Percentiles rank a stretch among this genome's conserved stretches.
phyloP scores from a whole-genome alignment of 2,329 filamentous ascomycete genomes.

The Venturia asperata region DNA sequence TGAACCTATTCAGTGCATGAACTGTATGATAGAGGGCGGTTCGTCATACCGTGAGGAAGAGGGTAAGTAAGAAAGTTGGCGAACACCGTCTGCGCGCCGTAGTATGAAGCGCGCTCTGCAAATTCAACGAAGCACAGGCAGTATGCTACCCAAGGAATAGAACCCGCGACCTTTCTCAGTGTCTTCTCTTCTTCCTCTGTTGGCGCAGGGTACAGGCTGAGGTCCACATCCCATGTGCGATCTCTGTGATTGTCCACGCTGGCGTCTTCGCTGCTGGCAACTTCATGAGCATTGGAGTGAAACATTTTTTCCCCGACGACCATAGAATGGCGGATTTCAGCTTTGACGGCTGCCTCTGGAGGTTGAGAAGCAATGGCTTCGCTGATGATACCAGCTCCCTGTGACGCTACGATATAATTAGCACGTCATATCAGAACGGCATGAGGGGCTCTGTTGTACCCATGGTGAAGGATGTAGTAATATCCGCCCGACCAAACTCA shows the following conservation, averaged over 20 bases:
- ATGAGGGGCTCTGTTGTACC: background rate
- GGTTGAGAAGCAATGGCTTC: conserved; percentile 15
- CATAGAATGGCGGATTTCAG: conserved; percentile 5
- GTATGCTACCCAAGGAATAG: conserved; percentile 48
- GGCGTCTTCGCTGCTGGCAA: background rate
- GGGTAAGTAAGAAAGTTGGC: conserved; percentile 57
- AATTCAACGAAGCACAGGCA: conserved; percentile 54
- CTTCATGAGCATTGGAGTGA: background rate
- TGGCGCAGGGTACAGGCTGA: conserved; percentile 28
- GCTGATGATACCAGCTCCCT: conserved; percentile 7
- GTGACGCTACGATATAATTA: background rate
- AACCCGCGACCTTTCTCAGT: conserved; percentile 45
- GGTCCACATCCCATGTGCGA: background rate
- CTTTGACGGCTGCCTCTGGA: background rate
- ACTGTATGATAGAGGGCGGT: background rate
- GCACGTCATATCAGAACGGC: background rate
- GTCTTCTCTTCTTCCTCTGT: conserved; percentile 42
- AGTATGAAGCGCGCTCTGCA: conserved; percentile 55
- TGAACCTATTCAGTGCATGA: background rate
- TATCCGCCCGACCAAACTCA: background rate
- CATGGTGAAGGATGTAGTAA: background rate
- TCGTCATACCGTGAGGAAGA: conserved; percentile 37
- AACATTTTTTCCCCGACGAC: conserved; percentile 7
- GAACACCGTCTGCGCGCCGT: conserved; percentile 50
- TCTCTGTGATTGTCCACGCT: background rate